Conservation (phyloP, 2,329 filamentous ascomycete species). For the Fusarium ambrosium region DNA sequence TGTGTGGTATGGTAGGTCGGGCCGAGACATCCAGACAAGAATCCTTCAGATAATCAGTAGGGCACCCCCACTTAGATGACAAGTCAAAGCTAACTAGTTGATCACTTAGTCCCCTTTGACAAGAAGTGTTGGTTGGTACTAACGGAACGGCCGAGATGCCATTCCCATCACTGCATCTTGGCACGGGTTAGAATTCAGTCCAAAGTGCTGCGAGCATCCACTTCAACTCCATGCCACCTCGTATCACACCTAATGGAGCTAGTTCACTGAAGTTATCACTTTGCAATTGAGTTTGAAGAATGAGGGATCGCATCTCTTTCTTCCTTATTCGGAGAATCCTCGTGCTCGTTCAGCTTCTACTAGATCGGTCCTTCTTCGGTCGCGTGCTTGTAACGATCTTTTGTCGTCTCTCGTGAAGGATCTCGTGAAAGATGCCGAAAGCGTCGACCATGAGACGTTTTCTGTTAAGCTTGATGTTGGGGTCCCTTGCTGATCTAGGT, state of each 20-base stretch:
- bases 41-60: not conserved
- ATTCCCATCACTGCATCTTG: not conserved
- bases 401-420: not conserved
- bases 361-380: not conserved
- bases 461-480: not conserved
- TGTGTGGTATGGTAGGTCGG: not conserved
- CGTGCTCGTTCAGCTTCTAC: not conserved
- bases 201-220: not conserved
- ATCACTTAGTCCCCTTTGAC: not conserved
- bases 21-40: not conserved
- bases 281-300: not conserved
- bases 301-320: not conserved
- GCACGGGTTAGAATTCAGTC: not conserved
- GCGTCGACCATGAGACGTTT: not conserved
- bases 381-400: not conserved
- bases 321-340: not conserved
- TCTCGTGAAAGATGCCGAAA: not conserved
- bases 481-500: not conserved
- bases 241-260: not conserved
- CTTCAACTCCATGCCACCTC: not conserved
- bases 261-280: not conserved
- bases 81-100: not conserved
- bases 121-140: not conserved
- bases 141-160: not conserved
- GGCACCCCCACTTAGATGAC: not conserved